Conservation (phyloP, 2,329 filamentous ascomycete species). For the Pseudocercospora fijiensis region DNA sequence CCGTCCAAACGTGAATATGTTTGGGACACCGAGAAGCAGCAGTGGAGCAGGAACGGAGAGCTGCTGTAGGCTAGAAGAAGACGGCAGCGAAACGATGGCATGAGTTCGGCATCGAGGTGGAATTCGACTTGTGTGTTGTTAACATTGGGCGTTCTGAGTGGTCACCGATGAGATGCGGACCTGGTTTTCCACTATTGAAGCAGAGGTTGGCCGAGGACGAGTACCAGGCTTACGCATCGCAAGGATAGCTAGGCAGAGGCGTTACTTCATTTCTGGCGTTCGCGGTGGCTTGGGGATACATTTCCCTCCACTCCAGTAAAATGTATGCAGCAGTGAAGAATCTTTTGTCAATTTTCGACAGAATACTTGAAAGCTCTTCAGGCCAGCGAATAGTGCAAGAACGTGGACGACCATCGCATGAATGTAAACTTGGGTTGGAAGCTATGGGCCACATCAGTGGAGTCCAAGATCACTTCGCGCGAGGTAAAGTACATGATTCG, state of each 20-base stretch:
- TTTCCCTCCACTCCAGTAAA: too few species aligned
- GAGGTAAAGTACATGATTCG: not conserved
- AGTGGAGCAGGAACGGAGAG: not conserved
- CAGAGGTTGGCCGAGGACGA: not conserved
- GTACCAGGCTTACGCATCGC: not conserved
- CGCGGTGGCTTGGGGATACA: too few species aligned
- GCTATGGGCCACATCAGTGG: not conserved
- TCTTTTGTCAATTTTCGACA: too few species aligned
- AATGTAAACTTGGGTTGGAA: not conserved
- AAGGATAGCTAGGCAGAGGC: not conserved
- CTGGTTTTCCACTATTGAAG: not conserved
- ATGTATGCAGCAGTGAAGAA: too few species aligned
- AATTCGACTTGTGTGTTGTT: too few species aligned
- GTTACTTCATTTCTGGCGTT: too few species aligned
- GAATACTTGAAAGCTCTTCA: too few species aligned
- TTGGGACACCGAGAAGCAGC: not conserved
- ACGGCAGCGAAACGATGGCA: not conserved
- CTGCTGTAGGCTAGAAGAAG: not conserved
- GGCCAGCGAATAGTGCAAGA: too few species aligned
- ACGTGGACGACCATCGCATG: too few species aligned
- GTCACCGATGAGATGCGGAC: too few species aligned
- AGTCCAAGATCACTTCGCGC: not conserved
- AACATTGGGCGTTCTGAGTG: too few species aligned
- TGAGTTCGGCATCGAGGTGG: not conserved
- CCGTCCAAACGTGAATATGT: not conserved